phyloP scores from a whole-genome alignment of 1,139 yeast genomes.

The Suhomyces guaymorum region DNA sequence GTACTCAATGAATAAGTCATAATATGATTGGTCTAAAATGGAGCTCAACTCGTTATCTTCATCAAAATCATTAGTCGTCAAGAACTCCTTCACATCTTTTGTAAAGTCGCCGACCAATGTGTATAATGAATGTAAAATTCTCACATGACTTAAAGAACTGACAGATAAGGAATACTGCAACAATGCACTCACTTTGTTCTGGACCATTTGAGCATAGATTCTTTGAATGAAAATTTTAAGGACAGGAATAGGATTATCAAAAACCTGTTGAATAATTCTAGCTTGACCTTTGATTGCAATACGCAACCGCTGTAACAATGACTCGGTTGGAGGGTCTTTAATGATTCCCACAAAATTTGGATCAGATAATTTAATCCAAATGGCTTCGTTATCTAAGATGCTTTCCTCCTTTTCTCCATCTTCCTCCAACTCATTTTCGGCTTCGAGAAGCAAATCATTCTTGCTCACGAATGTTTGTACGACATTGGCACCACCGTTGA shows the following conservation, averaged over 20 bases:
- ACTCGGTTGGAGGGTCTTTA: slow-evolving; percentile 36
- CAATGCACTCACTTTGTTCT: slow-evolving; percentile 63
- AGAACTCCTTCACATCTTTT: slow-evolving; percentile 62
- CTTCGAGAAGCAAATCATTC: slow-evolving; percentile 62
- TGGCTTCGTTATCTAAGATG: slow-evolving; percentile 39
- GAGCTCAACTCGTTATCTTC: slow-evolving; percentile 47
- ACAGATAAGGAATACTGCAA: slow-evolving; percentile 64
- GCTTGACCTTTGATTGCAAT: slow-evolving; percentile 66
- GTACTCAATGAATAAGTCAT: slow-evolving; percentile 73
- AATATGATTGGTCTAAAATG: slow-evolving; percentile 69
- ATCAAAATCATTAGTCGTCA: slow-evolving; percentile 49
- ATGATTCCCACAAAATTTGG: slow-evolving; percentile 35
- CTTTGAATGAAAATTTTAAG: slow-evolving; percentile 71
- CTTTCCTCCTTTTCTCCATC: slow-evolving; percentile 37
- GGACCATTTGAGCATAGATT: slow-evolving; percentile 74
- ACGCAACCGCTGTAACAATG: slow-evolving; percentile 37
- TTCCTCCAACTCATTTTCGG: slow-evolving; percentile 34
- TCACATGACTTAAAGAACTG: slow-evolving; percentile 72
- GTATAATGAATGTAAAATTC: slow-evolving; percentile 70
- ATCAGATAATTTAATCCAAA: slow-evolving; percentile 40
- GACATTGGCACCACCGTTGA: slow-evolving; percentile 83
- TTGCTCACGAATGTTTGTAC: slow-evolving; percentile 82
- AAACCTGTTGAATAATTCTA: slow-evolving; percentile 70
- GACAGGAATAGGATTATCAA: slow-evolving; percentile 66
- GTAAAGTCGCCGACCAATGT: slow-evolving; percentile 63